Evolutionary conservation across 768 basidiomycete species (phyloP), one percentile per base, ranked within the genome.

Genomic region (Chiua virens): DNA sequence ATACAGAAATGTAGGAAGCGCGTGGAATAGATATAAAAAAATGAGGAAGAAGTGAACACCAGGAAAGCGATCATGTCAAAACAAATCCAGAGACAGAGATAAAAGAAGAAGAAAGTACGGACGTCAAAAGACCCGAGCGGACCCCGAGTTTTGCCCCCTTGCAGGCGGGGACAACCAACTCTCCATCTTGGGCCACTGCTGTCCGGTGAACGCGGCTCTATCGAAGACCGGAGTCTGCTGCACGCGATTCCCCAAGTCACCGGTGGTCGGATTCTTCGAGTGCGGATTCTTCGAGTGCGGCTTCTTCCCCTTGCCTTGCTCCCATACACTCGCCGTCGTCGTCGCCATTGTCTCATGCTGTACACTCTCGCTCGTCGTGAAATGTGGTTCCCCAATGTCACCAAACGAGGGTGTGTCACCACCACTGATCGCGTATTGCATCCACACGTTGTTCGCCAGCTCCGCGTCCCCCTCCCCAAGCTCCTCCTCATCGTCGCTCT

Each of bases 151-250:
- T 47, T 69, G 64, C 4, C 67, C 65, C 32, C 69, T 54, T 15
- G 67, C 45, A 35, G 66, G 56, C 20, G 66, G 59, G 18, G 66
- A 55, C 50, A 67, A 32, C 67, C 67, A 69, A 39, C 49, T 70
- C 59, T 69, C 67, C 69, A 71, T 65, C 61, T 68, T 71, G 45
- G 67, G 69, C 67, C 67, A 67, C 34, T 60, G 67, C 30, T 60
- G 67, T 25, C 62, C 67, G 42, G 61, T 41, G 32, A 59, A 13
- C 50, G 57, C 60, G 52, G 66, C 63, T 59, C 54, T 62, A 57
- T 66, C 64, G 49, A 60, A 63, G 49, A 32, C 59, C 43, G 63
- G 50, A 22, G 64, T 28, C 54, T 58, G 55, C 47, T 64, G 65
- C 37, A 38, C 56, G 54, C 64, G 62, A 49, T 59, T 60, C 41